Evolutionary conservation across 306 rosid species (phyloP), one percentile per base, ranked within the genome.

Genomic region (Cercis canadensis): DNA sequence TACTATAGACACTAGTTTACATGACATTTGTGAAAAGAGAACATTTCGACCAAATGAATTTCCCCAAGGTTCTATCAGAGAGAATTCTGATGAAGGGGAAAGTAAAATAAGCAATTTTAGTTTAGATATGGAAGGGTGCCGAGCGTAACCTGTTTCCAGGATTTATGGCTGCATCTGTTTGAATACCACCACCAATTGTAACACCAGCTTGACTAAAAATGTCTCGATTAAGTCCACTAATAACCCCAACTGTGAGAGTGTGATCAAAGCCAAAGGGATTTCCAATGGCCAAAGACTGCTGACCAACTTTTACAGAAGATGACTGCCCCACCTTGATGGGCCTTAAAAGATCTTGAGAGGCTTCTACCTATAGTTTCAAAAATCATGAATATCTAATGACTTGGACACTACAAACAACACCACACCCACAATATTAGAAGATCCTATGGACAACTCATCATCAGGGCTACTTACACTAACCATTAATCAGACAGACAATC

Each of bases 191-290:
- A 14, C 95, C 92, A 66, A 94, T 94, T 76, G 97, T 91, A 74
- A 91, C 99, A 45, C 99, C 99, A 3, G 92, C 75, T 82, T 87
- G 90, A 83, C 99, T 89, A 51, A 81, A 87, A 52, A 94, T 91
- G 74, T 94, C 99, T 58, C 97, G 88, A 50, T 94, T 83, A 65
- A 94, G 83, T 70, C 99, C 97, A n/a, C 99, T 89, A 13, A 94
- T 84, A 47, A 94, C 95, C 37, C 98, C 98, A 57, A 87, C 97
- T 8, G 99, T 91, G 63, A 94, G 96, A 57, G 99, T 91, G 67
- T 94, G 99, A 86, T 91, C 97, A 46, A 94, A 94, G 57, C 99
- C 99, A 80, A 94, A 94, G 17, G 99, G 99, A 75, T 94, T 94
- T 69, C 99, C 99, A 73, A 91, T 94, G 55, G 99, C 96, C 86